phyloP scores from a whole-genome alignment of 345 rosid species.

The Camelina neglecta region DNA sequence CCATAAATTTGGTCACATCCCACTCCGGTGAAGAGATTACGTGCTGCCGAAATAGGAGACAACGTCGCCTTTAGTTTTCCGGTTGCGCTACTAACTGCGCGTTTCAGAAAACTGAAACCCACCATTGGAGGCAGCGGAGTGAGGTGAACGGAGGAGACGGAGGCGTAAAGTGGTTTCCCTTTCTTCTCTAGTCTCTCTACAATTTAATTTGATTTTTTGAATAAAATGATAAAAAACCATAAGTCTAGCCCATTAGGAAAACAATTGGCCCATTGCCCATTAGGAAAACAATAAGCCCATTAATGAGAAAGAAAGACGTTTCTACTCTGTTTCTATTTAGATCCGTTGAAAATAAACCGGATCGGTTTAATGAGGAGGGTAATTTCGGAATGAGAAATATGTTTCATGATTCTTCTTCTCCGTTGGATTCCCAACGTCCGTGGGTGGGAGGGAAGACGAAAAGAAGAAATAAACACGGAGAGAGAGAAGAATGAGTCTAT shows the following conservation, averaged over 20 bases:
- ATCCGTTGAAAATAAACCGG: conserved; percentile 28
- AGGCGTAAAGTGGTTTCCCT: conserved; percentile 9
- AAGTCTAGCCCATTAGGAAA: conserved; percentile 11
- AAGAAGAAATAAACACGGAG: conserved; percentile 10
- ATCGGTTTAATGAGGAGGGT: conserved; percentile 29
- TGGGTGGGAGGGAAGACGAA: conserved; percentile 33
- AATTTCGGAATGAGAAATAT: conserved; percentile 9
- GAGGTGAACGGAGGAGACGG: neutral
- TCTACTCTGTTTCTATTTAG: neutral
- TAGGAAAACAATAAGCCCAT: neutral
- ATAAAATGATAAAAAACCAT: neutral
- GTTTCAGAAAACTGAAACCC: conserved; percentile 40
- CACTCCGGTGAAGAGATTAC: conserved; percentile 20
- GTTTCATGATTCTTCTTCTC: conserved; percentile 25
- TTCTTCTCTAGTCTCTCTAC: neutral
- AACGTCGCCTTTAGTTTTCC: conserved; percentile 14
- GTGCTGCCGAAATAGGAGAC: neutral
- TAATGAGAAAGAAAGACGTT: conserved; percentile 3
- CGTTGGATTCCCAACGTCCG: conserved; percentile 43
- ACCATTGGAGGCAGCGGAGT: conserved; percentile 32
- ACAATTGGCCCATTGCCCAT: conserved; percentile 24
- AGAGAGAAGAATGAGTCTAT: neutral
- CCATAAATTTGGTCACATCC: conserved; percentile 19
- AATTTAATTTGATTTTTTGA: neutral
- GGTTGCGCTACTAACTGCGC: conserved; percentile 11